Evolutionary conservation across 1,284 basidiomycete species (phyloP).

Genomic region (Tilletia walkeri): DNA sequence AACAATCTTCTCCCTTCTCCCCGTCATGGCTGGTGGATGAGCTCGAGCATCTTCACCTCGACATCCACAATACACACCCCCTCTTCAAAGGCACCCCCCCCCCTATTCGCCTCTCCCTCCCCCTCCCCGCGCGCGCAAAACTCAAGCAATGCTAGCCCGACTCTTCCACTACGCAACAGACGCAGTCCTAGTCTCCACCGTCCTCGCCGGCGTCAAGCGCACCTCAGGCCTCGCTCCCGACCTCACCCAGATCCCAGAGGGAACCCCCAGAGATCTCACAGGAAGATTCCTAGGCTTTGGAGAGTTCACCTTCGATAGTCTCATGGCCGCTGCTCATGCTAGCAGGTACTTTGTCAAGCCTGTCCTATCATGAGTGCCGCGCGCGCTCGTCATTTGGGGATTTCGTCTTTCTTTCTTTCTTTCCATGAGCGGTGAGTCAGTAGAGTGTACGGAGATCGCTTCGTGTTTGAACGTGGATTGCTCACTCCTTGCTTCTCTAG

Average conservation of each 20-base stretch:
- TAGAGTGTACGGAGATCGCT: no score
- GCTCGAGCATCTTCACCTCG: not conserved
- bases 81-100: not conserved
- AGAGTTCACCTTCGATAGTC: constrained; percentile 74
- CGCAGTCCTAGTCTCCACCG: constrained; percentile 79
- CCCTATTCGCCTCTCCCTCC: not conserved
- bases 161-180: constrained; percentile 81
- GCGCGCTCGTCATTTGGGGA: not conserved
- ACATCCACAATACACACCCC: not conserved
- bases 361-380: not conserved
- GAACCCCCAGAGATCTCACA: constrained; percentile 70
- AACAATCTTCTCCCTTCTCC: not conserved
- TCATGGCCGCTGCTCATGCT: constrained; percentile 41
- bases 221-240: constrained; percentile 58
- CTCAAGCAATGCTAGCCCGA: constrained; percentile 61
- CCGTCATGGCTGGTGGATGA: not conserved
- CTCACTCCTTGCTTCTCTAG: no score
- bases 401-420: not conserved
- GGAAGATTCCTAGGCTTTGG: constrained; percentile 82
- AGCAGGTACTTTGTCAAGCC: constrained; percentile 31
- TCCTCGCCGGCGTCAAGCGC: constrained; percentile 85
- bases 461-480: no score
- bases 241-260: constrained; percentile 58
- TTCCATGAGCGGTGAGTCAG: not conserved
- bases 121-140: not conserved